Evolutionary conservation across 2,329 filamentous ascomycete species (phyloP).

Genomic region (Nemania sp.): DNA sequence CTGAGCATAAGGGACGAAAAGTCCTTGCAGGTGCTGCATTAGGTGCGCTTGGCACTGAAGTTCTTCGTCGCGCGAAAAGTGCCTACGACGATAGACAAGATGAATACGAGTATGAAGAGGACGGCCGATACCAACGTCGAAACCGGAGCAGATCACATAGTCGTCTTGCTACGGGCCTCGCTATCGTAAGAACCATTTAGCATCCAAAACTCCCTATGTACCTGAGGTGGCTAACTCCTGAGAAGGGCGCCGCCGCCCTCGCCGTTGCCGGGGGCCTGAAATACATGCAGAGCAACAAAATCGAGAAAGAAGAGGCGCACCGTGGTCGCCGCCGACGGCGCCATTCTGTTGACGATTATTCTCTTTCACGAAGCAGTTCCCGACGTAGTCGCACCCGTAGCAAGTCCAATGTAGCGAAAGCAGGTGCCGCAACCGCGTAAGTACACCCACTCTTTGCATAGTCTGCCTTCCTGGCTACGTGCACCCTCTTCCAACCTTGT

Average conservation of each 20-base stretch:
- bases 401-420: slow-evolving; percentile 53
- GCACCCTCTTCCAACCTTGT: neutral
- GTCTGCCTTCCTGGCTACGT: neutral
- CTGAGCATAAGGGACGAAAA: slow-evolving; percentile 58
- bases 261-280: slow-evolving; percentile 68
- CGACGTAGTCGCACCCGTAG: slow-evolving; percentile 49
- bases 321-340: slow-evolving; percentile 60
- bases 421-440: slow-evolving; percentile 56
- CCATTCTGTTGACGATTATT: slow-evolving; percentile 48
- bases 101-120: slow-evolving; percentile 37
- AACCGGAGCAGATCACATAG: slow-evolving; percentile 40
- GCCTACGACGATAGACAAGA: slow-evolving; percentile 60
- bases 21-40: slow-evolving; percentile 64
- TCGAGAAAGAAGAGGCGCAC: slow-evolving; percentile 60
- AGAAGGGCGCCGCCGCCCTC: slow-evolving; percentile 57
- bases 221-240: neutral
- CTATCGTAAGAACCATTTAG: slow-evolving; percentile 50
- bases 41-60: slow-evolving; percentile 65
- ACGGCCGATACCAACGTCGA: slow-evolving; percentile 45
- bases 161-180: slow-evolving; percentile 63
- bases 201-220: neutral
- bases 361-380: slow-evolving; percentile 49
- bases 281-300: slow-evolving; percentile 63
- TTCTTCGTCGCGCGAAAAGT: slow-evolving; percentile 61
- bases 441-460: slow-evolving; percentile 16